Conservation (phyloP, 1,139 yeast species). For the Suhomyces maxii region DNA sequence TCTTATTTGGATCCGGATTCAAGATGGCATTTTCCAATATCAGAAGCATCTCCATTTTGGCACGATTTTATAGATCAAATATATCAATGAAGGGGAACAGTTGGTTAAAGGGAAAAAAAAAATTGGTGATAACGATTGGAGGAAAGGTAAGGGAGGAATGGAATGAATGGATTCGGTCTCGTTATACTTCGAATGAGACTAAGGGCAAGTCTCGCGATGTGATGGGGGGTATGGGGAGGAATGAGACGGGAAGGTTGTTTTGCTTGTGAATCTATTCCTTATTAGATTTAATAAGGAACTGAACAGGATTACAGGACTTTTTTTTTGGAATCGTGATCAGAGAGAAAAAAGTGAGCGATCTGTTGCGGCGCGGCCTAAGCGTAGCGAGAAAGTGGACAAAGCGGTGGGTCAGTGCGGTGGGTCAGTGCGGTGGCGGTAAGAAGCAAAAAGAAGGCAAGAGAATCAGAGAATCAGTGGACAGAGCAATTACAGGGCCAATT, state of each 20-base stretch:
- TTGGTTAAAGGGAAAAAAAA: neutral
- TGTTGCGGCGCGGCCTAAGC: no score
- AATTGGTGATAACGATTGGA: neutral
- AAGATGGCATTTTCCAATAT: slow-evolving; percentile 78
- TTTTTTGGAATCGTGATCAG: no score
- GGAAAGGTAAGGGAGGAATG: neutral
- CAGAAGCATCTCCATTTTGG: slow-evolving; percentile 64
- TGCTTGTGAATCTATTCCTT: neutral
- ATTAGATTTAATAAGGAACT: no score
- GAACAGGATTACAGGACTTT: no score
- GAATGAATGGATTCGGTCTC: neutral
- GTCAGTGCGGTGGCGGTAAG: neutral
- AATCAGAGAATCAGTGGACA: neutral
- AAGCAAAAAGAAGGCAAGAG: neutral
- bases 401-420: neutral
- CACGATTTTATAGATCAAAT: neutral
- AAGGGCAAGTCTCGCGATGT: no score
- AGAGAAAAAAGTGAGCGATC: no score
- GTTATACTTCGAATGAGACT: no score
- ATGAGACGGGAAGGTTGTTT: neutral
- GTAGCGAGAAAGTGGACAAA: no score
- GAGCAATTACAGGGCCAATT: no score
- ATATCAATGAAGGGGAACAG: neutral
- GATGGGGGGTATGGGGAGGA: neutral
- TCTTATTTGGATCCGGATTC: slow-evolving; percentile 62